phyloP scores from a whole-genome alignment of 495 filamentous ascomycete genomes.

The Trichocladium uniseriatum region DNA sequence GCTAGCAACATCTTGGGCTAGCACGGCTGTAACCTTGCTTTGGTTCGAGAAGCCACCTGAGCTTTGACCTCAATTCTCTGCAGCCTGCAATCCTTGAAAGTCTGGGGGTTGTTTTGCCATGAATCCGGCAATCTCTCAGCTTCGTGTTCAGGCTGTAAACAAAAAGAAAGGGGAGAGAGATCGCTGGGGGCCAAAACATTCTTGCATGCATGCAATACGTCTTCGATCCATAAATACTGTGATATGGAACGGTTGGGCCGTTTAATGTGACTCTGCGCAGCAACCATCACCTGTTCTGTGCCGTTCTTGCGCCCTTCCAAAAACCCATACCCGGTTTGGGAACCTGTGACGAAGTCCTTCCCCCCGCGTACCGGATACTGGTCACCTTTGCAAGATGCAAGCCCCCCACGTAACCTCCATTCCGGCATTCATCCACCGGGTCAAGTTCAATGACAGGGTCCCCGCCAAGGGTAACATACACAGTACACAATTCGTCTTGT shows the following conservation, averaged over 20 bases:
- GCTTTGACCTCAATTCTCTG: conserved; percentile 1
- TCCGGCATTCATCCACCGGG: not conserved
- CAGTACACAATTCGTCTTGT: too few relatives aligned
- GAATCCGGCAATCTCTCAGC: too few relatives aligned
- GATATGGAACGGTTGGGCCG: not conserved
- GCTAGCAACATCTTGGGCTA: conserved; percentile 7
- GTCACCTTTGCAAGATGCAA: too few relatives aligned
- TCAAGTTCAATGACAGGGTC: not conserved
- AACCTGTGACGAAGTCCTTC: too few relatives aligned
- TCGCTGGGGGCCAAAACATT: too few relatives aligned
- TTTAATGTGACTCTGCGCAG: conserved; percentile 4
- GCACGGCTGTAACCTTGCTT: not conserved
- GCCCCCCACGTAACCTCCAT: conserved; percentile 2
- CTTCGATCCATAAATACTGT: not conserved
- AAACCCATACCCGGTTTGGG: too few relatives aligned
- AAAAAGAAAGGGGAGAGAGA: too few relatives aligned
- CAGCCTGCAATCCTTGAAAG: too few relatives aligned
- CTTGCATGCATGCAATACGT: too few relatives aligned
- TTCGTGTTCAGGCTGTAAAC: too few relatives aligned
- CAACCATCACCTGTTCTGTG: not conserved
- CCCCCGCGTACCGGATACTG: too few relatives aligned
- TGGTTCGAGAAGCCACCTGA: not conserved
- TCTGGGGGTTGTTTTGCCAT: too few relatives aligned
- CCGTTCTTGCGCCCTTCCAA: not conserved
- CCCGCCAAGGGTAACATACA: not conserved